These are phyloP conservation scores for Ensete ventricosum DNA, from an alignment of 176 grass and related monocot genomes.

Conservation along the genomic window DNA sequence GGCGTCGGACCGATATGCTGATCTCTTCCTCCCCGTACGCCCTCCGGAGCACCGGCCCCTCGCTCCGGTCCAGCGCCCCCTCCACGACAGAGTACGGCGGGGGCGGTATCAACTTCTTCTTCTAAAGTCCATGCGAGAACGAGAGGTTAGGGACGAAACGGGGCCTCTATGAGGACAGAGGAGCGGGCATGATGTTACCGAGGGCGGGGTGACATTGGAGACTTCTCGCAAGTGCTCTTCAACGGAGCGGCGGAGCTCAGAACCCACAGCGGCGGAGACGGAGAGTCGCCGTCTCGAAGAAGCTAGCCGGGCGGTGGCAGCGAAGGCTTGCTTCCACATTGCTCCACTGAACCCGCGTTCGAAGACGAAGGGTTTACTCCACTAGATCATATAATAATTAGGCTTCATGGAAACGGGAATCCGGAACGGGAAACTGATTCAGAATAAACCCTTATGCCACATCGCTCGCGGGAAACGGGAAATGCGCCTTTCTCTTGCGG, in stretches of 20 bases:
- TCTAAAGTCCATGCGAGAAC: background rate
- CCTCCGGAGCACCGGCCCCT: slow-evolving; percentile 8
- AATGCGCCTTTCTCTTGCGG: too few relatives aligned
- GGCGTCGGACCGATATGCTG: slow-evolving; percentile 9
- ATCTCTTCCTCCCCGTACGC: slow-evolving; percentile 13
- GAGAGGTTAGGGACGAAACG: background rate
- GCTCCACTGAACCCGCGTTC: background rate
- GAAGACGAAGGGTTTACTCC: background rate
- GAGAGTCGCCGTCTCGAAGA: background rate
- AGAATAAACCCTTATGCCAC: too few relatives aligned
- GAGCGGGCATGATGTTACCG: background rate
- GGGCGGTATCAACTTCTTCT: background rate
- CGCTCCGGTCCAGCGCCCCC: slow-evolving; percentile 10
- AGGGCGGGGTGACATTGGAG: background rate
- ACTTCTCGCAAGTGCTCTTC: slow-evolving; percentile 5
- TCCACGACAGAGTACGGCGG: background rate
- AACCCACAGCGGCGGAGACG: background rate
- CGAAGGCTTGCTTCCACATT: slow-evolving; percentile 2
- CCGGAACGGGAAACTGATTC: too few relatives aligned
- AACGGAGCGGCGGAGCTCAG: background rate
- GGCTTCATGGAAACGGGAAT: too few relatives aligned
- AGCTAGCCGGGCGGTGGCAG: background rate
- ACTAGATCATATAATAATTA: too few relatives aligned
- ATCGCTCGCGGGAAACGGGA: too few relatives aligned
- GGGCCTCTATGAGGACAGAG: background rate